Conservation (phyloP, 768 basidiomycete species). For the Agrocybe praecox region DNA sequence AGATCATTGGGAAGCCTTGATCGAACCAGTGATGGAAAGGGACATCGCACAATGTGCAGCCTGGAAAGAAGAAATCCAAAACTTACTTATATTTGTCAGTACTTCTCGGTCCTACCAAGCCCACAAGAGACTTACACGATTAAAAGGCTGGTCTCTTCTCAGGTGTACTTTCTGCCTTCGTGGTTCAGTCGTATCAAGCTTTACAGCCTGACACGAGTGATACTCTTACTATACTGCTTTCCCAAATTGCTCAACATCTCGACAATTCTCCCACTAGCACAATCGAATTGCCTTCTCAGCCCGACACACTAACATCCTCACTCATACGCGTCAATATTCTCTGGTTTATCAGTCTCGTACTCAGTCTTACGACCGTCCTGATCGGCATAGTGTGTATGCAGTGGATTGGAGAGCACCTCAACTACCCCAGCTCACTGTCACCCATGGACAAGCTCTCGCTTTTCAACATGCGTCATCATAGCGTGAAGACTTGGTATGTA, state of each 20-base stretch:
- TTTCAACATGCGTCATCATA: slow-evolving; percentile 21
- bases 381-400: slow-evolving; percentile 19
- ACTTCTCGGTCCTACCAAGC: neutral
- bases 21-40: neutral
- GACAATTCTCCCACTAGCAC: neutral
- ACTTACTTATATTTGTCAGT: slow-evolving; percentile 2
- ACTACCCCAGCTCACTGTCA: slow-evolving; percentile 8
- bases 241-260: neutral
- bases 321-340: slow-evolving; percentile 16
- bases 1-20: neutral
- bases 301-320: neutral
- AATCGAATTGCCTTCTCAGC: neutral
- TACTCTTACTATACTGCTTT: neutral
- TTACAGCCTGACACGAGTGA: slow-evolving; percentile 1
- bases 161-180: slow-evolving; percentile 16
- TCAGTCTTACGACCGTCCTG: slow-evolving; percentile 18
- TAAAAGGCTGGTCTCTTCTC: slow-evolving; percentile 20
- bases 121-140: neutral
- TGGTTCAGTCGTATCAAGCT: slow-evolving; percentile 15
- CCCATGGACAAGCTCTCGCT: slow-evolving; percentile 14
- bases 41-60: neutral
- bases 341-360: slow-evolving; percentile 21
- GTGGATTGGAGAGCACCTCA: slow-evolving; percentile 22
- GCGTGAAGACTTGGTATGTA: slow-evolving; percentile 21
- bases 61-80: slow-evolving; percentile 6